A percentile compares a stretch with the other conserved stretches of the same genome.
Conservation (phyloP, 2,329 filamentous ascomycete genomes). For the Pyrenophora tritici-repentis region DNA sequence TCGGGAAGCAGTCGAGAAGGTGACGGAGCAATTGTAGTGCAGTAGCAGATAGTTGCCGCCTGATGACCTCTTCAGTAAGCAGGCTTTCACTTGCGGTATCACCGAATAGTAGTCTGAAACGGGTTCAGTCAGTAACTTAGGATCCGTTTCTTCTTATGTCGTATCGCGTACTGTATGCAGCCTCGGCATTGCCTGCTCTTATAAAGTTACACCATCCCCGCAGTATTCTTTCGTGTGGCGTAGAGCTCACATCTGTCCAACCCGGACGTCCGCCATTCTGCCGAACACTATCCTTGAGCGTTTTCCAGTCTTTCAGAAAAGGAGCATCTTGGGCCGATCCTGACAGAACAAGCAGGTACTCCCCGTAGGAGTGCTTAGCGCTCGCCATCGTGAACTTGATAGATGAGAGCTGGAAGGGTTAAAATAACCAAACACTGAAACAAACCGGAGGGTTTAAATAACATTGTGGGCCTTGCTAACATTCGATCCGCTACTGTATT, state of each 20-base stretch:
- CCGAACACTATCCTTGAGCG: not conserved
- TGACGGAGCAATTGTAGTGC: not conserved
- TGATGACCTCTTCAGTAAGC: slow-evolving; percentile 1
- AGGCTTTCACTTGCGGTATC: not conserved
- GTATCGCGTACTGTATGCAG: not conserved
- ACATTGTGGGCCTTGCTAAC: not conserved
- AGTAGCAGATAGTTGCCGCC: not conserved
- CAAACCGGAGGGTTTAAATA: slow-evolving; percentile 4
- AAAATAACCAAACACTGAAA: not conserved
- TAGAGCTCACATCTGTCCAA: slow-evolving; percentile 1
- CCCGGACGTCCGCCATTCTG: not conserved
- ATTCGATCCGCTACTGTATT: not conserved
- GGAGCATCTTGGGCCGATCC: not conserved
- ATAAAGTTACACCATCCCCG: slow-evolving; percentile 1
- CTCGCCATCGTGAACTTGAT: too few relatives aligned
- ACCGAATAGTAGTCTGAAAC: not conserved
- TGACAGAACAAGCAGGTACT: slow-evolving; percentile 5
- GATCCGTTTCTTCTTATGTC: not conserved
- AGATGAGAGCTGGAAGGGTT: too few relatives aligned
- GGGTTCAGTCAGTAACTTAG: not conserved
- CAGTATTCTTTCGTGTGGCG: not conserved
- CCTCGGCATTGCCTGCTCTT: not conserved
- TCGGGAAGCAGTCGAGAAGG: too few relatives aligned
- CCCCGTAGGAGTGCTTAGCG: not conserved
- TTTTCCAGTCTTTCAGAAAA: not conserved